Conservation (phyloP, 352 stramenopile genomes). For the Plasmopara viticola region DNA sequence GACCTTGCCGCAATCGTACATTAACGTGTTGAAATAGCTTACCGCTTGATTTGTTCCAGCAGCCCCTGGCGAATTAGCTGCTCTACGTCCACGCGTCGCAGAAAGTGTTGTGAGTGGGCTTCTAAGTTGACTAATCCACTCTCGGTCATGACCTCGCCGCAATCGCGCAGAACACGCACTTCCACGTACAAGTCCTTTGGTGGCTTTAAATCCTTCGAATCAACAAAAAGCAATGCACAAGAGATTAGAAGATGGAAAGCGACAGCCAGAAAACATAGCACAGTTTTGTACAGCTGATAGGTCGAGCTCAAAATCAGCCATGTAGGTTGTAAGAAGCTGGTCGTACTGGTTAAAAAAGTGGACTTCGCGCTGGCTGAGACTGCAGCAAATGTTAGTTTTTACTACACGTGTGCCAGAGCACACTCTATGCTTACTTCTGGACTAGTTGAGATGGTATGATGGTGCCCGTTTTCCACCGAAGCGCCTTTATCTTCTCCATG, state of each 20-base stretch:
- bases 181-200: slow-evolving; percentile 89
- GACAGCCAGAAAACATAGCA: slow-evolving; percentile 1
- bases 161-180: slow-evolving; percentile 84
- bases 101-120: slow-evolving; percentile 82
- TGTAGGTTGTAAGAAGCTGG: slow-evolving; percentile 87
- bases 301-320: slow-evolving; percentile 83
- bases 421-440: slow-evolving; percentile 37
- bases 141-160: slow-evolving; percentile 89
- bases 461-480: slow-evolving; percentile 87
- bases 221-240: slow-evolving; percentile 1
- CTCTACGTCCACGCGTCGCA: slow-evolving; percentile 83
- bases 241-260: slow-evolving; percentile 7
- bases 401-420: not conserved
- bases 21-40: too few species aligned
- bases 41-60: slow-evolving; percentile 79
- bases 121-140: slow-evolving; percentile 83
- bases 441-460: slow-evolving; percentile 75
- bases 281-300: slow-evolving; percentile 53
- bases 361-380: slow-evolving; percentile 74
- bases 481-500: slow-evolving; percentile 83
- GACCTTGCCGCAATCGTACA: too few species aligned
- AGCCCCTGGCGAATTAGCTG: slow-evolving; percentile 81
- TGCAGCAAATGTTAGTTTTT: slow-evolving; percentile 17
- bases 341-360: slow-evolving; percentile 91
- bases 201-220: slow-evolving; percentile 64